Evolutionary conservation across 1,139 yeast species (phyloP).

Genomic region (Yamadazyma dushanensis): DNA sequence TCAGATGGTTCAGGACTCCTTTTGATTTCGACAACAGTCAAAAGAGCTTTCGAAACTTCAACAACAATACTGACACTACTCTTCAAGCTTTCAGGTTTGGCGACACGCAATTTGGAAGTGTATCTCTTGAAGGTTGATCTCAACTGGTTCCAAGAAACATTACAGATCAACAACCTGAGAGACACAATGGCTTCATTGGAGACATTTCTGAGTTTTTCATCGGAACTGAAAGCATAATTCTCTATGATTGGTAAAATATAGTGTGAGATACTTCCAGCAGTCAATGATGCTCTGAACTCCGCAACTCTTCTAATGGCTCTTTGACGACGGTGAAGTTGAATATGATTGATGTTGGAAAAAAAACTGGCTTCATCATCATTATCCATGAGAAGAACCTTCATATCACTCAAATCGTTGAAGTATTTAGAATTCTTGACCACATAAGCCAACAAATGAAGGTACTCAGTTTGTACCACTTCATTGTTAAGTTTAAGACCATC

Average conservation of each 20-base stretch:
- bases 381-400: constrained; percentile 62
- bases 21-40: constrained; percentile 21
- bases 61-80: constrained; percentile 64
- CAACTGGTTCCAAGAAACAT: constrained; percentile 78
- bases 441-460: constrained; percentile 63
- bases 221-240: constrained; percentile 62
- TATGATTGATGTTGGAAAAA: constrained; percentile 76
- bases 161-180: constrained; percentile 58
- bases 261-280: constrained; percentile 67
- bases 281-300: constrained; percentile 40
- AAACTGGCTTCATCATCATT: constrained; percentile 86
- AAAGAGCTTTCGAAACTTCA: constrained; percentile 58
- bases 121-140: constrained; percentile 75
- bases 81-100: constrained; percentile 54
- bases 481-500: constrained; percentile 63
- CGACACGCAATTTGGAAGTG: constrained; percentile 50
- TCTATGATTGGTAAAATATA: constrained; percentile 85
- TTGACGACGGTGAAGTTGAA: constrained; percentile 84
- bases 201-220: constrained; percentile 67
- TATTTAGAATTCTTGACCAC: constrained; percentile 53
- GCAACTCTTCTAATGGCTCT: constrained; percentile 69
- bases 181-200: constrained; percentile 72
- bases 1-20: constrained; percentile 19
- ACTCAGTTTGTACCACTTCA: constrained; percentile 72
- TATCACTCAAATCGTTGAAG: constrained; percentile 59